Evolutionary conservation across 2,329 filamentous ascomycete genomes (phyloP), one percentile per base, ranked within the genome.

Genomic region (Sporothrix schenckii): DNA sequence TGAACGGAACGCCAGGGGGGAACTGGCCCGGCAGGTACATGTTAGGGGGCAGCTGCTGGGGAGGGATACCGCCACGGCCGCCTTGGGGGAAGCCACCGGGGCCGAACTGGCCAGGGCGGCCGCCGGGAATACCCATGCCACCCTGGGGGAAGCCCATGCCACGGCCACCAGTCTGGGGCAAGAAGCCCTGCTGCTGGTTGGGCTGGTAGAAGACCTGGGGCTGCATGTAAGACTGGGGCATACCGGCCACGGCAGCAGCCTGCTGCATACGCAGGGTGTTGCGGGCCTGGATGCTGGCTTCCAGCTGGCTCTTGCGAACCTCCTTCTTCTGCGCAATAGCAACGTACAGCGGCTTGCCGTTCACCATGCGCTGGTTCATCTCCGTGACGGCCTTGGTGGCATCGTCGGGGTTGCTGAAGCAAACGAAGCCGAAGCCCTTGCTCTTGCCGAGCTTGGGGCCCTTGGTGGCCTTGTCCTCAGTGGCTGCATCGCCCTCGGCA

Each of bases 331-430:
- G 95, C 74, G 95, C 95, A 75, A 99, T 89, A 77, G 95, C 95
- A 78, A 99, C 95, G 80, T 99, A 99, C 72, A 99, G 87, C 71
- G 95, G 95, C 89, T 99, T 99, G 84, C 88, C 88, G 81, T 94
- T 91, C 76, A 98, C 87, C 95, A 99, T 99, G 82, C 95, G 93
- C 87, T 98, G 94, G 87, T 99, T 99, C 93, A 98, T 97, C 83
- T 99, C 95, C 72, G 94, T 93, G 74, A 99, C 94, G 75, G 95
- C 95, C 89, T 98, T 98, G 84, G 94, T 97, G 75, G 95, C 95
- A 81, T 99, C 95, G 78, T 99, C 95, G 72, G 95, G 94, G 87
- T 97, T 98, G 88, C 92, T 95, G 87, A 99, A 99, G 91, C 95
- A 99, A 79, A 99, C 95, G 82, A 99, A 99, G 77, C 95, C 95